Percentiles rank a stretch among this genome's conserved stretches.
Evolutionary conservation across 23 red algal species (phyloP).

Genomic region (Chondrus crispus): DNA sequence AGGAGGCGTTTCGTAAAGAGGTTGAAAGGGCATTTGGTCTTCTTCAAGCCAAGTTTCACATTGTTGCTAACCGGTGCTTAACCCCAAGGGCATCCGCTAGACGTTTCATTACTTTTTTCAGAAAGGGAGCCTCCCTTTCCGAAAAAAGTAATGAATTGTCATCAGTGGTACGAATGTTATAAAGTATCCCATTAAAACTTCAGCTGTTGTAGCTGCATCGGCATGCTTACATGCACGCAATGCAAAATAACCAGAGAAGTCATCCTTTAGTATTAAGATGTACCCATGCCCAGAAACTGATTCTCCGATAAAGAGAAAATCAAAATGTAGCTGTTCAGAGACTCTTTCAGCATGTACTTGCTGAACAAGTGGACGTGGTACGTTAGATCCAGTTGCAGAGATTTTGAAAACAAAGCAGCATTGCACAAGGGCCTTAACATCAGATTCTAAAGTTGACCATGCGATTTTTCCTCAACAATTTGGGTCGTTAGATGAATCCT

Average conservation of each 20-base stretch:
- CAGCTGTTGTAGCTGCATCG: neutral
- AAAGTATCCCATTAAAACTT: neutral
- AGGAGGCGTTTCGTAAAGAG: neutral
- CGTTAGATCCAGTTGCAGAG: neutral
- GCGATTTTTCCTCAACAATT: neutral
- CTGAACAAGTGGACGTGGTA: neutral
- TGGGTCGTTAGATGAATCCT: neutral
- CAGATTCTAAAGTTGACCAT: neutral
- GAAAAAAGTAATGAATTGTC: too few species aligned
- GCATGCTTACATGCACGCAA: neutral
- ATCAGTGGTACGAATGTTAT: too few species aligned
- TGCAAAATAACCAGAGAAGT: constrained; percentile 1
- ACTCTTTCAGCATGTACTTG: neutral
- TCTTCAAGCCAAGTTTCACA: neutral
- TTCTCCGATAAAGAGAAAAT: neutral
- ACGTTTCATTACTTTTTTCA: too few species aligned
- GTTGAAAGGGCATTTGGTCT: neutral
- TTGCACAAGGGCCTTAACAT: neutral
- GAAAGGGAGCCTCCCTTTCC: too few species aligned
- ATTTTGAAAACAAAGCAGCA: neutral
- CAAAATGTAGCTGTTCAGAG: neutral
- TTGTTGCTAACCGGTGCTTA: too few species aligned
- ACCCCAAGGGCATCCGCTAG: too few species aligned
- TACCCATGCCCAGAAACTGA: neutral
- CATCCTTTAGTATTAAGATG: constrained; percentile 15